Conservation (phyloP, 345 rosid species). For the Noccaea bulbosa region DNA sequence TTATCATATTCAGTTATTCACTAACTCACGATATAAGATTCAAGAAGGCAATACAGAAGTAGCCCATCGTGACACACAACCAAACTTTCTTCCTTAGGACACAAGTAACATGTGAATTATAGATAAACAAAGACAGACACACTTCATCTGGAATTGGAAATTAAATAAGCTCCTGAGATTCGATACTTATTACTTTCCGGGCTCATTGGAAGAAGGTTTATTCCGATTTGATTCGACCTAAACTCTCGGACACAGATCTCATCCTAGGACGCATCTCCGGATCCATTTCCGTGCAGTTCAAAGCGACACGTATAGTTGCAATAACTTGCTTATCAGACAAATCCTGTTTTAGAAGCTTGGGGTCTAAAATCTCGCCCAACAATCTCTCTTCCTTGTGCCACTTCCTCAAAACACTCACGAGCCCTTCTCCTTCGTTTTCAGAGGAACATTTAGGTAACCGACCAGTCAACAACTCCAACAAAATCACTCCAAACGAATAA, state of each 20-base stretch:
- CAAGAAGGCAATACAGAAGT: conserved; percentile 4
- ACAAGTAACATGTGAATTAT: conserved; percentile 14
- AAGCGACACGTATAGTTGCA: conserved; percentile 72
- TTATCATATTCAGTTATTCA: background rate
- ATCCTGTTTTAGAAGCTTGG: conserved; percentile 63
- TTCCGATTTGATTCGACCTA: conserved; percentile 59
- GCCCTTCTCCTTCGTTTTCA: conserved; percentile 63
- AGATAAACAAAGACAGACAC: background rate
- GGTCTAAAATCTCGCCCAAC: conserved; percentile 78
- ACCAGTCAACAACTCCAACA: conserved; percentile 84
- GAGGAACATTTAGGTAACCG: conserved; percentile 69
- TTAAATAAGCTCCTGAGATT: conserved; percentile 5
- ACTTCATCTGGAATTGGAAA: background rate
- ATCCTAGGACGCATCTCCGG: conserved; percentile 87
- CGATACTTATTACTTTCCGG: background rate
- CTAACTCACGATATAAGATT: background rate
- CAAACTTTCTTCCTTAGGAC: conserved; percentile 15
- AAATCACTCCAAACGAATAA: conserved; percentile 78
- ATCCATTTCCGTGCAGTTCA: conserved; percentile 75
- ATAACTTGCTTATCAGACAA: conserved; percentile 73
- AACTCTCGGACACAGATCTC: conserved; percentile 81
- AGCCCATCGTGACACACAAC: conserved; percentile 1
- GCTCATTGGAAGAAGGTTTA: conserved; percentile 2
- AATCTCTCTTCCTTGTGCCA: conserved; percentile 82
- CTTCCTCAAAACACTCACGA: conserved; percentile 78